Percentiles rank a stretch among this genome's conserved stretches.
These are phyloP conservation scores for Blastomyces percursus DNA, from an alignment of 2,329 filamentous ascomycete species.

Conservation along the genomic window DNA sequence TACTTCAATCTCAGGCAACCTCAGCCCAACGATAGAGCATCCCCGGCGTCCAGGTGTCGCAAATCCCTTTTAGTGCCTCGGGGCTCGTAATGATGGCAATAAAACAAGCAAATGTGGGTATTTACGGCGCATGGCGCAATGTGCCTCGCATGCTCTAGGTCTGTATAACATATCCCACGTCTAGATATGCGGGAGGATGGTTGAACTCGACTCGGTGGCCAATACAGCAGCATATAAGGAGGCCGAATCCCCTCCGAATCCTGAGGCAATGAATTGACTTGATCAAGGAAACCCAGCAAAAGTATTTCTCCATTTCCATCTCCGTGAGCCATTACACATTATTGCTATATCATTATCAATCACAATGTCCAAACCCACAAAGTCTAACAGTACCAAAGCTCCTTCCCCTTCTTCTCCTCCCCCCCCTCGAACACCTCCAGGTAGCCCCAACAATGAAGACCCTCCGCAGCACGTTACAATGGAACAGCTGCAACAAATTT, in stretches of 20 bases:
- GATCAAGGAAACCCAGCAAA: neutral
- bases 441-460: neutral
- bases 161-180: too few relatives aligned
- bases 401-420: neutral
- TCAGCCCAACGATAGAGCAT: neutral
- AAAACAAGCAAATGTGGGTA: too few relatives aligned
- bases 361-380: neutral
- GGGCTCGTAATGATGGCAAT: too few relatives aligned
- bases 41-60: neutral
- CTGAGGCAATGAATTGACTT: too few relatives aligned
- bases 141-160: too few relatives aligned
- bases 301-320: neutral
- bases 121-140: too few relatives aligned
- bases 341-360: neutral
- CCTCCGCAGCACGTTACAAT: neutral
- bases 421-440: neutral
- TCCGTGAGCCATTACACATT: neutral
- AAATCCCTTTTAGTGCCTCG: neutral
- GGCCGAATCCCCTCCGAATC: constrained; percentile 15
- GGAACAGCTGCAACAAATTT: constrained; percentile 1
- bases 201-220: too few relatives aligned
- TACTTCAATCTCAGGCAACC: too few relatives aligned
- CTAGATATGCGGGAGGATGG: too few relatives aligned
- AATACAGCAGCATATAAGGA: constrained; percentile 17
- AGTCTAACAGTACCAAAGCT: neutral